A percentile compares a stretch with the other conserved stretches of the same genome.
phyloP scores from a whole-genome alignment of 345 rosid species.

The Turritis glabra region DNA sequence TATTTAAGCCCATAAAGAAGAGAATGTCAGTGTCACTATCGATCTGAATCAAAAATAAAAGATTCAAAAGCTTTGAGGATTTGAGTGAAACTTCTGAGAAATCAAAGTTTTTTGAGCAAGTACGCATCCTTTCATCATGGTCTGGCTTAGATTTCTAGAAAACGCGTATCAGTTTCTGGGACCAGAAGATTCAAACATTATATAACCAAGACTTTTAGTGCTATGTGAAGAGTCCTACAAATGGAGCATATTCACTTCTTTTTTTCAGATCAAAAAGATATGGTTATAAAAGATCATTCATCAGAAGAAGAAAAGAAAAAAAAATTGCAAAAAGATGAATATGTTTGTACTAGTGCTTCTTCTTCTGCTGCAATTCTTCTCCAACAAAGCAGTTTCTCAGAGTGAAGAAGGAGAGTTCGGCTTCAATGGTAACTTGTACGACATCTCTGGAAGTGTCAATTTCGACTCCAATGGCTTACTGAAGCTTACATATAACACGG shows the following conservation, averaged over 20 bases:
- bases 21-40: no score
- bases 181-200: background rate
- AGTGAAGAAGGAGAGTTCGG: slow-evolving; percentile 18
- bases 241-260: background rate
- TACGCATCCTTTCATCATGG: background rate
- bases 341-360: background rate
- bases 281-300: slow-evolving; percentile 19
- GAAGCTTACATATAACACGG: slow-evolving; percentile 58
- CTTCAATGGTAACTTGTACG: background rate
- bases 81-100: no score
- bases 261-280: background rate
- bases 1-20: no score
- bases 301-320: background rate
- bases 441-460: slow-evolving; percentile 45
- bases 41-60: no score
- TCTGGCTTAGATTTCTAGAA: background rate
- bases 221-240: background rate
- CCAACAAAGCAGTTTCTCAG: slow-evolving; percentile 3
- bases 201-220: background rate
- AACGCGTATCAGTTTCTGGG: no score
- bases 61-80: no score
- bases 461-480: slow-evolving; percentile 51
- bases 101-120: no score
- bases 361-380: background rate
- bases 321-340: background rate